Percentiles rank a stretch among this genome's conserved stretches.
phyloP scores from a whole-genome alignment of 805 yeast species.

The Lipomyces sp. region DNA sequence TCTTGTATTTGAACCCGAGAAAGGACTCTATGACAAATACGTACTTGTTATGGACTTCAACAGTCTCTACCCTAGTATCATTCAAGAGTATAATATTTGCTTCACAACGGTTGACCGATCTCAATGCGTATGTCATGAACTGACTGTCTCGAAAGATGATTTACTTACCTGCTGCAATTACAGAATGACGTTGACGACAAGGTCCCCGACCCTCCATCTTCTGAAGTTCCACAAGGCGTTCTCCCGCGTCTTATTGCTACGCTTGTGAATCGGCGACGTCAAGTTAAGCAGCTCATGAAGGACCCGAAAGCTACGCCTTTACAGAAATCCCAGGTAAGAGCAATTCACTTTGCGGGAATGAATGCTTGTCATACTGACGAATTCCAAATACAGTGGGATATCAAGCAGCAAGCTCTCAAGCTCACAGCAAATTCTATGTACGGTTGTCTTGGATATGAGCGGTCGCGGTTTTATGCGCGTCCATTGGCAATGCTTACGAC shows the following conservation, averaged over 20 bases:
- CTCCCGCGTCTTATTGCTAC: slow-evolving; percentile 79
- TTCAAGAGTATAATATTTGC: slow-evolving; percentile 95
- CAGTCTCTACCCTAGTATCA: slow-evolving; percentile 93
- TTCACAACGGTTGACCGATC: slow-evolving; percentile 88
- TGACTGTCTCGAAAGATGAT: too few relatives aligned
- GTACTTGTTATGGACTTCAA: slow-evolving; percentile 97
- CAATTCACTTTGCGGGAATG: too few relatives aligned
- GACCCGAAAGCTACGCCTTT: slow-evolving; percentile 60
- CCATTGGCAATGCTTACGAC: slow-evolving; percentile 96
- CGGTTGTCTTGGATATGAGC: slow-evolving; percentile 92
- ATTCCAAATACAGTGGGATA: slow-evolving; percentile 74
- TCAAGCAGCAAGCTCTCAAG: slow-evolving; percentile 92
- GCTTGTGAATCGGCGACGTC: slow-evolving; percentile 86
- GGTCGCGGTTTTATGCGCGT: slow-evolving; percentile 90
- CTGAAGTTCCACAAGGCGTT: slow-evolving; percentile 66
- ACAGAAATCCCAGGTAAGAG: slow-evolving; percentile 42
- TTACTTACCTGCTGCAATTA: not conserved
- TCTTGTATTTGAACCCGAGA: slow-evolving; percentile 93
- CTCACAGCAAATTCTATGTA: slow-evolving; percentile 99
- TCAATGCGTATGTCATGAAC: slow-evolving; percentile 24
- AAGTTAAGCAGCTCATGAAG: slow-evolving; percentile 81
- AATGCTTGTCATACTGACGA: not conserved
- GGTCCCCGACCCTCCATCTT: slow-evolving; percentile 65
- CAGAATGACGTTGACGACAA: slow-evolving; percentile 49
- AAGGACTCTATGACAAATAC: slow-evolving; percentile 85